Percentiles rank a stretch among this genome's conserved stretches.
Evolutionary conservation across 306 rosid species (phyloP).

Genomic region (Pyrus communis): DNA sequence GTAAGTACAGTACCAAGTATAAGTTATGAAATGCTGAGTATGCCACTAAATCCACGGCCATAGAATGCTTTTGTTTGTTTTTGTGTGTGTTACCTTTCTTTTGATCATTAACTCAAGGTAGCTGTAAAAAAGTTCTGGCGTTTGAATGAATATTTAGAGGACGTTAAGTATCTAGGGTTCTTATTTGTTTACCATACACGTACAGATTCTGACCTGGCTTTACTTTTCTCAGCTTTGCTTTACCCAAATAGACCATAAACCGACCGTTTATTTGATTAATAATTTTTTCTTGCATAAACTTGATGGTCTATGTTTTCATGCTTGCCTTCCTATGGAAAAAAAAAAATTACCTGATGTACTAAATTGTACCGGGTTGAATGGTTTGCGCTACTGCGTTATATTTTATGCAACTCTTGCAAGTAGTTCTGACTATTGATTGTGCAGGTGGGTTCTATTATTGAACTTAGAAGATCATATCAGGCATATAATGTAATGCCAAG

Average conservation of each 20-base stretch:
- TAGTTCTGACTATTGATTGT: constrained; percentile 6
- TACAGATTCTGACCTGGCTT: too few species aligned
- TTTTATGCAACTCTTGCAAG: not conserved
- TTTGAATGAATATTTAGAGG: not conserved
- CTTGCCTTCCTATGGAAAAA: too few species aligned
- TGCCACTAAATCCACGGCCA: not conserved
- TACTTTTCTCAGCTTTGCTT: too few species aligned
- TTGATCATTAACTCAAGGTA: not conserved
- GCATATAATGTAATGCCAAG: constrained; percentile 97
- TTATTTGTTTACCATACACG: too few species aligned
- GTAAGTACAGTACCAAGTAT: constrained; percentile 42
- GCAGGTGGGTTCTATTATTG: constrained; percentile 97
- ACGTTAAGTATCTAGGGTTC: too few species aligned
- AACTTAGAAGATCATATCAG: constrained; percentile 94
- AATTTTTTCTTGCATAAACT: too few species aligned
- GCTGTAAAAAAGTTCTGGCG: not conserved
- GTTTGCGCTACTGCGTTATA: not conserved
- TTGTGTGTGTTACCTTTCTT: not conserved
- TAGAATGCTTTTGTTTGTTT: not conserved
- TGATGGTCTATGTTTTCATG: too few species aligned
- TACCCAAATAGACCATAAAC: too few species aligned
- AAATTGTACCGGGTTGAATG: not conserved
- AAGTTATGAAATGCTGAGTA: not conserved
- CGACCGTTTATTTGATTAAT: too few species aligned
- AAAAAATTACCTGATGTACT: not conserved